Evolutionary conservation across 192 early-diverging fungal genomes (phyloP).

Genomic region (Thoreauomyces humboldtii): DNA sequence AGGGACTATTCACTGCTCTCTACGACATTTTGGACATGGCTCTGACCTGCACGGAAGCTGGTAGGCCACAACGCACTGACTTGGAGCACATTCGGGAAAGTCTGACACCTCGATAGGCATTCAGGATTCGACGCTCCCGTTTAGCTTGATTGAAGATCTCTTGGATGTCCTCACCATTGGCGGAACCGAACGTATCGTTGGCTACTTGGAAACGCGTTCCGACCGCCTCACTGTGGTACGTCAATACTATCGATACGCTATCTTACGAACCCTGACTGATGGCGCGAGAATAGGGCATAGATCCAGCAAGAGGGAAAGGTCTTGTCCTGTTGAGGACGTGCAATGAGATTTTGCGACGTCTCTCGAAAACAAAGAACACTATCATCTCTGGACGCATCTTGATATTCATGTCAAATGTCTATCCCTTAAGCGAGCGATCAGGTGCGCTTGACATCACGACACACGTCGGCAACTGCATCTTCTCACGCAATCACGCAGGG

Average conservation of each 20-base stretch:
- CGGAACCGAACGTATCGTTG: constrained; percentile 54
- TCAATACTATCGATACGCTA: not conserved
- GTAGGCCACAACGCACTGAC: too few species aligned
- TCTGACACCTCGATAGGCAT: constrained; percentile 1
- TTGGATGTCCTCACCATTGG: constrained; percentile 63
- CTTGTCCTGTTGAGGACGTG: constrained; percentile 78
- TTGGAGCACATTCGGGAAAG: too few species aligned
- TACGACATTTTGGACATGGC: constrained; percentile 22
- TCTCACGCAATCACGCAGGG: constrained; percentile 30
- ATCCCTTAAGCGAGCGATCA: constrained; percentile 82
- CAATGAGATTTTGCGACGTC: constrained; percentile 83
- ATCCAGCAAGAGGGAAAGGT: constrained; percentile 78
- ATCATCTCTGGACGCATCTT: constrained; percentile 84
- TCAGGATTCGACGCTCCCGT: constrained; percentile 46
- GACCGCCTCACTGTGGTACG: constrained; percentile 54
- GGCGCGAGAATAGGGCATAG: constrained; percentile 71
- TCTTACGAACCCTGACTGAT: too few species aligned
- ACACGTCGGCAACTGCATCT: not conserved
- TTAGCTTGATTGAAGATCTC: constrained; percentile 67
- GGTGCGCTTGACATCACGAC: constrained; percentile 30
- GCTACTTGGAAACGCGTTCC: constrained; percentile 61
- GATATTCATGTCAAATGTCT: constrained; percentile 80
- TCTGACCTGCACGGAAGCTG: constrained; percentile 10
- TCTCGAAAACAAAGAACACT: constrained; percentile 81
- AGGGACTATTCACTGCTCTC: not conserved